Evolutionary conservation across 2,329 filamentous ascomycete genomes (phyloP), one percentile per base, ranked within the genome.

Genomic region (Cephalotrichum gorgonifer): DNA sequence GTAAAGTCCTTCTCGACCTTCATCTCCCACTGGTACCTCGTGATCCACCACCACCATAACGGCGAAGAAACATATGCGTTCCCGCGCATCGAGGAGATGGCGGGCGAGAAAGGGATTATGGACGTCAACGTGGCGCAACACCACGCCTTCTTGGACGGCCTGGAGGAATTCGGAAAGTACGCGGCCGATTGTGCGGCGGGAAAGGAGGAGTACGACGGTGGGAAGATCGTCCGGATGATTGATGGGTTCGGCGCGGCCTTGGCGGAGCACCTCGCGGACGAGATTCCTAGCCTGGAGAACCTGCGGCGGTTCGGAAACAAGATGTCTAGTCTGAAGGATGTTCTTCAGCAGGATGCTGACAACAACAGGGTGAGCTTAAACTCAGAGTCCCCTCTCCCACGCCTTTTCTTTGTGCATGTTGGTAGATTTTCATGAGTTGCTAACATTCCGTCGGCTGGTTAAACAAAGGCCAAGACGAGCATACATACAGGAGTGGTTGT

Each of bases 51-150:
- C 12, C 71, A 73, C 51, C 69, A 73, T 51, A 48, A 58, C 1
- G 48, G 53, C 0, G 69, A 73, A 51, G 70, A 73, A 47, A 53
- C 51, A 2, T 33, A 53, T 23, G 57, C 69, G 38, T 72, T 73
- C 52, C 65, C 67, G 0, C 55, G 56, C 2, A 58, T 72, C 11
- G 64, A 70, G 51, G 50, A 56, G 31, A 48, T 65, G 22, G 52
- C 60, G 3, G 66, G 62, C 0, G 60, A 63, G 11, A 54, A 57
- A 35, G 64, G 64, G 1, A 51, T 69, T 23, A 71, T 72, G 67
- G 64, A 67, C 14, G 55, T 50, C 42, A 72, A 68, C 52, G 56
- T 71, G 3, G 61, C 63, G 17, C 68, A 73, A 47, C 70, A 72
- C 51, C 56, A 60, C 8, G 55, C 57, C 1, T 72, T 73, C 50